A percentile compares a stretch with the other conserved stretches of the same genome.
Evolutionary conservation across 108 stramenopile genomes (phyloP).

Genomic region (Pseudonitzschia multistriata): DNA sequence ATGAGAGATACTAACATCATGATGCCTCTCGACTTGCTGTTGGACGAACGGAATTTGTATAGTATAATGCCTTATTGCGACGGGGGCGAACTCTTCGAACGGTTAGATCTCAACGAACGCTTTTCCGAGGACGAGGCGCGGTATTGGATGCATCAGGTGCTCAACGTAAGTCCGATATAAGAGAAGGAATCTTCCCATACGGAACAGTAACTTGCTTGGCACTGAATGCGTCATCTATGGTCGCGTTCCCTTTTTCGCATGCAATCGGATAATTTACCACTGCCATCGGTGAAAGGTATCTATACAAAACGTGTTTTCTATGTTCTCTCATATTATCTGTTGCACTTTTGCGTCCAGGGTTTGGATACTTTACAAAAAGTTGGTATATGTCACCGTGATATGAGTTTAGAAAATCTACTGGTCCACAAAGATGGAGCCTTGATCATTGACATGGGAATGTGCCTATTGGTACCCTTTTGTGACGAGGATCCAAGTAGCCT

Average conservation of each 20-base stretch:
- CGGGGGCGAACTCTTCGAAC: slow-evolving; percentile 87
- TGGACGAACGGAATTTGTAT: slow-evolving; percentile 85
- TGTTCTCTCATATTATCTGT: too few species aligned
- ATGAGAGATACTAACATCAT: slow-evolving; percentile 66
- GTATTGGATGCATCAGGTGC: slow-evolving; percentile 84
- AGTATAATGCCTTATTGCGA: slow-evolving; percentile 86
- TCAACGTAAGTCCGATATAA: slow-evolving; percentile 49
- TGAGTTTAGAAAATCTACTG: slow-evolving; percentile 87
- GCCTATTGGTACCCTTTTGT: slow-evolving; percentile 68
- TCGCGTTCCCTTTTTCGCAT: too few species aligned
- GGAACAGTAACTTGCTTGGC: neutral
- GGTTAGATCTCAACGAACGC: slow-evolving; percentile 66
- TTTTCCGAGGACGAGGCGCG: slow-evolving; percentile 80
- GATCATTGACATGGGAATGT: slow-evolving; percentile 96
- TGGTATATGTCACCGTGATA: slow-evolving; percentile 88
- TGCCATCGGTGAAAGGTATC: too few species aligned
- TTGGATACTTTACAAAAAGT: slow-evolving; percentile 73
- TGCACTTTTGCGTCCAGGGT: slow-evolving; percentile 38
- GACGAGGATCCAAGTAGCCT: slow-evolving; percentile 14
- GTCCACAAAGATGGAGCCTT: slow-evolving; percentile 60
- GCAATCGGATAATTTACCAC: too few species aligned
- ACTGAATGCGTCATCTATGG: too few species aligned
- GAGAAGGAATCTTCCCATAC: neutral
- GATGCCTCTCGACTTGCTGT: slow-evolving; percentile 74
- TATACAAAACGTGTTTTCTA: too few species aligned